Percentiles rank a stretch among this genome's conserved stretches.
These are phyloP conservation scores for Colletotrichum kahawae DNA, from an alignment of 2,329 filamentous ascomycete genomes.

Conservation along the genomic window DNA sequence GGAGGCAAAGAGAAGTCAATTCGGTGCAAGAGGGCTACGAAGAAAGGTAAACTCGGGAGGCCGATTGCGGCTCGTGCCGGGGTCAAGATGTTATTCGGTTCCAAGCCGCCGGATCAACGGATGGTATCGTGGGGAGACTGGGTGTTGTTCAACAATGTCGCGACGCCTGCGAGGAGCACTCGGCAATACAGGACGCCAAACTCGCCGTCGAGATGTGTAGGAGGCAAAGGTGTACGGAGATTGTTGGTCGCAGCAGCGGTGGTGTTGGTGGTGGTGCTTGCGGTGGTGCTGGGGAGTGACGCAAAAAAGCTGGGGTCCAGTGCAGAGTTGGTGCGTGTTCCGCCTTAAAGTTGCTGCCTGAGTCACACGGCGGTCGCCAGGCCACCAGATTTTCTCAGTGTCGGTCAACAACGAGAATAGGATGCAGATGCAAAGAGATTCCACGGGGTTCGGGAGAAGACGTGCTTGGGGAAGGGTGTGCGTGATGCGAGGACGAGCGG, in stretches of 20 bases:
- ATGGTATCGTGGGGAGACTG: neutral
- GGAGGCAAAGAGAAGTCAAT: slow-evolving; percentile 1
- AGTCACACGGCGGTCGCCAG: slow-evolving; percentile 25
- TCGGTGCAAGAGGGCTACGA: slow-evolving; percentile 1
- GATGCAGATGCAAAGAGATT: slow-evolving; percentile 1
- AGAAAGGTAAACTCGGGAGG: neutral
- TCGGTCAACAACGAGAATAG: neutral
- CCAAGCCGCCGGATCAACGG: neutral
- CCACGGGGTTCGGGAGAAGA: slow-evolving; percentile 8
- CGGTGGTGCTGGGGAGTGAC: neutral
- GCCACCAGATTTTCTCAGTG: neutral
- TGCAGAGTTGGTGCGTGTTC: slow-evolving; percentile 26
- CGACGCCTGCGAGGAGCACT: neutral
- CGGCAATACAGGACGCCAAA: neutral
- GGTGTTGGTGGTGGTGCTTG: neutral
- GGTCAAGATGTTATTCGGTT: neutral
- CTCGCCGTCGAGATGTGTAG: neutral
- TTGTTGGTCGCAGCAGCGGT: neutral
- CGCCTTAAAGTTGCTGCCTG: slow-evolving; percentile 37
- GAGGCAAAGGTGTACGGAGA: neutral
- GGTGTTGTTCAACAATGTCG: neutral
- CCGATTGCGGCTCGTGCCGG: slow-evolving; percentile 23
- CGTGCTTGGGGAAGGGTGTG: slow-evolving; percentile 13
- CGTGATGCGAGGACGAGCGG: neutral
- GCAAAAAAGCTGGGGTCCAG: slow-evolving; percentile 16